These are phyloP conservation scores for Penicillium sp. DNA, from an alignment of 2,329 filamentous ascomycete species.

Conservation along the genomic window DNA sequence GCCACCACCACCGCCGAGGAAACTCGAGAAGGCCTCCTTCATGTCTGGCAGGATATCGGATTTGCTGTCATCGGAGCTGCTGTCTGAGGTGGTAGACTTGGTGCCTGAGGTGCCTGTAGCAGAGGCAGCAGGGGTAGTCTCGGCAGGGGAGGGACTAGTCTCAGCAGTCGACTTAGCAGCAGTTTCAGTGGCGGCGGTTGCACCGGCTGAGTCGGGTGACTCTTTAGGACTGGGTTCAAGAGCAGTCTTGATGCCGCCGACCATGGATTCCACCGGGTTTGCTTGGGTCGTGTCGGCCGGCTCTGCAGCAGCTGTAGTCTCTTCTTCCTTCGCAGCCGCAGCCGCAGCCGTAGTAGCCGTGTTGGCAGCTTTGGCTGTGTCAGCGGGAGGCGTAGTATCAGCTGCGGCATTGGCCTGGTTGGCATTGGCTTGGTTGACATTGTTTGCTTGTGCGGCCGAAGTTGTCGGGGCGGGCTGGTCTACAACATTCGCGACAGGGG, in stretches of 20 bases:
- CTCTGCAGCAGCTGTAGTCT: constrained; percentile 1
- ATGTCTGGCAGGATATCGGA: constrained; percentile 1
- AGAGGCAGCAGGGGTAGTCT: constrained; percentile 5
- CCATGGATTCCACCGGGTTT: constrained; percentile 1
- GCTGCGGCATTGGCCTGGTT: constrained; percentile 5
- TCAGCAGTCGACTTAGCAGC: constrained; percentile 1
- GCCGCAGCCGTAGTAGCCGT: background rate
- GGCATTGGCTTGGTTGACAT: constrained; percentile 7
- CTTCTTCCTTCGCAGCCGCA: constrained; percentile 2
- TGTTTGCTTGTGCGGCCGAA: constrained; percentile 3
- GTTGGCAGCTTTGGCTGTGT: constrained; percentile 1
- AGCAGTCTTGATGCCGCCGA: constrained; percentile 4
- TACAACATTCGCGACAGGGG: constrained; percentile 2
- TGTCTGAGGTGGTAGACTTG: constrained; percentile 6
- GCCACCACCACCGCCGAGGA: constrained; percentile 4
- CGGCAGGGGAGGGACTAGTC: background rate
- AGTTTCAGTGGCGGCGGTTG: background rate
- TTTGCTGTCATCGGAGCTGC: background rate
- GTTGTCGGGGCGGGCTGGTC: background rate
- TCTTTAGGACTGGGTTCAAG: background rate
- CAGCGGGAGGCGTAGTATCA: background rate
- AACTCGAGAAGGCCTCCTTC: background rate
- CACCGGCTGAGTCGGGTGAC: background rate
- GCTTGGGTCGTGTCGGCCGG: background rate
- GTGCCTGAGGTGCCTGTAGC: constrained; percentile 1